A percentile compares a stretch with the other conserved stretches of the same genome.
Conservation (phyloP, 345 rosid species). For the Noccaea bulbosa region DNA sequence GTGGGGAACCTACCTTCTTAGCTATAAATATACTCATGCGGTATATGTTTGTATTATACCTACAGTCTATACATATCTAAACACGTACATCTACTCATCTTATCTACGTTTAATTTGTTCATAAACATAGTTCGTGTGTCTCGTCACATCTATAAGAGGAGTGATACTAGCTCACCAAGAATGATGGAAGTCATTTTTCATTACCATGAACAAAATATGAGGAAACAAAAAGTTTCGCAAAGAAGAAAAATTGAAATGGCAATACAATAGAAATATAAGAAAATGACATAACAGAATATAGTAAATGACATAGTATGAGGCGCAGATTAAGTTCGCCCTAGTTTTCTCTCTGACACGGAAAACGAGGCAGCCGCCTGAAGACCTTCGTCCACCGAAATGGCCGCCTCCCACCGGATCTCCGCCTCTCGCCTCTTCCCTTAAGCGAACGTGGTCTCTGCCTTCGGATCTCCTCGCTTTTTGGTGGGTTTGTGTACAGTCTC, state of each 20-base stretch:
- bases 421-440: too few relatives aligned
- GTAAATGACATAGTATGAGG: too few relatives aligned
- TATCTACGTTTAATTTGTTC: slow-evolving; percentile 25
- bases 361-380: too few relatives aligned
- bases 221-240: not conserved
- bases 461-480: too few relatives aligned
- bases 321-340: too few relatives aligned
- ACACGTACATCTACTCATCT: slow-evolving; percentile 31
- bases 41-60: slow-evolving; percentile 15
- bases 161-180: slow-evolving; percentile 29
- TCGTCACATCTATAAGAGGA: slow-evolving; percentile 3
- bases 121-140: slow-evolving; percentile 27
- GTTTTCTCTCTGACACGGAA: too few relatives aligned
- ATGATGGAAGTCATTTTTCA: not conserved
- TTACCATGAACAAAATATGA: not conserved
- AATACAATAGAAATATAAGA: not conserved
- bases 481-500: too few relatives aligned
- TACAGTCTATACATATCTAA: not conserved
- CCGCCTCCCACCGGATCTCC: too few relatives aligned
- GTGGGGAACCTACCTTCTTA: slow-evolving; percentile 18
- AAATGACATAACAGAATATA: slow-evolving; percentile 3
- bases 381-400: too few relatives aligned
- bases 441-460: too few relatives aligned
- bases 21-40: slow-evolving; percentile 22
- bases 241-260: not conserved